Evolutionary conservation across 1,284 basidiomycete species (phyloP), one percentile per base, ranked within the genome.

Genomic region (Marasmius tenuissimus): DNA sequence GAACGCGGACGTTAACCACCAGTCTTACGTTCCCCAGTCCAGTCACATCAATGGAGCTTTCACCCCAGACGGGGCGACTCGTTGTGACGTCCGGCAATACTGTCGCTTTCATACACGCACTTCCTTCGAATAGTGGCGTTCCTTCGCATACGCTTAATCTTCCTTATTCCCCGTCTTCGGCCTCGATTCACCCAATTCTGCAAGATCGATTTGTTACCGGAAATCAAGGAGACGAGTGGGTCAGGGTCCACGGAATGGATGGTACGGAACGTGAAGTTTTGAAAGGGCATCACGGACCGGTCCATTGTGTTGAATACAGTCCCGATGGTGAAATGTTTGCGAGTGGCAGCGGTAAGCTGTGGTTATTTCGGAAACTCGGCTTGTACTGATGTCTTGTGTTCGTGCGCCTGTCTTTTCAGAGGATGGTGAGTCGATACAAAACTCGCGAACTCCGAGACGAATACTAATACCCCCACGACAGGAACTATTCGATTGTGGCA

Each of bases 241-340:
- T 99, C 22, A 83, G 97, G 48, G 88, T 98, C 38, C 96, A 98
- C 72, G 92, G 93, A 48, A 88, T 95, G 70, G 86, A 91, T n/a
- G 97, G 94, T 1, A 85, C 89, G 71, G 95, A 98, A 78, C 79
- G 86, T 65, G 97, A 98, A 64, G 86, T 98, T 60, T 85, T 97
- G 68, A 98, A 98, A 76, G 97, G 97, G 6, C 97, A 99, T 73
- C 97, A 99, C 73, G 97, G 97, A 14, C 96, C 97, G 12, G 97
- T 97, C 11, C 94, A 97, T 70, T 94, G 92, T 63, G 92, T 97
- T 47, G 90, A 92, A 67, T 99, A 92, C 77, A 93, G 91, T 71
- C 97, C 97, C 0, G 97, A 99, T 73, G 97, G 97, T n/a, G 96
- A 99, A 80, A 86, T 98, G 79, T 98, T 94, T 72, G 97, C 97